A percentile compares a stretch with the other conserved stretches of the same genome.
Conservation (phyloP, 2,329 filamentous ascomycete species). For the Diaporthe capsici region DNA sequence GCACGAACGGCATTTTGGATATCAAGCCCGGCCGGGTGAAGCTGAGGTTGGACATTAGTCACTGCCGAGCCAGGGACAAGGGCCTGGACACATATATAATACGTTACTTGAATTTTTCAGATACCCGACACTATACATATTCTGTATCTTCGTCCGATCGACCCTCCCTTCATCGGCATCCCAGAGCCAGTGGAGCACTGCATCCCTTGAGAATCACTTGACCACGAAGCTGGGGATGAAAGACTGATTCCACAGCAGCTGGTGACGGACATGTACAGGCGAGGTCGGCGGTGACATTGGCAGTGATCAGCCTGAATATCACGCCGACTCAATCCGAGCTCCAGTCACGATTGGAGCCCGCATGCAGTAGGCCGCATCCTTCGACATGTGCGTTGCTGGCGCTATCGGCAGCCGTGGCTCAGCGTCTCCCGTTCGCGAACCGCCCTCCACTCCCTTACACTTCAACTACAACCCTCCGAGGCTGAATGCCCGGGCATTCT, state of each 20-base stretch:
- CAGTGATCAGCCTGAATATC: conserved; percentile 25
- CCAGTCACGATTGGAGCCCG: conserved; percentile 9
- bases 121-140: conserved; percentile 39
- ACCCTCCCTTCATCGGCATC: neutral
- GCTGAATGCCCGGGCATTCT: conserved; percentile 25
- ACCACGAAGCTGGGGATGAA: neutral
- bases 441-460: neutral
- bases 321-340: conserved; percentile 11
- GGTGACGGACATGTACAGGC: neutral
- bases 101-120: conserved; percentile 37
- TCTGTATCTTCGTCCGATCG: neutral
- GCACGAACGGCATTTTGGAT: conserved; percentile 19
- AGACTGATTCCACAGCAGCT: neutral
- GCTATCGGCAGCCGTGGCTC: conserved; percentile 12
- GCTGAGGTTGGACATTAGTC: conserved; percentile 31
- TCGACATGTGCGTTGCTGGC: neutral
- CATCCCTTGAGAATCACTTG: neutral
- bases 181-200: neutral
- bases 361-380: conserved; percentile 29
- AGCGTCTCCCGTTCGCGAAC: neutral
- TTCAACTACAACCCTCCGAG: neutral
- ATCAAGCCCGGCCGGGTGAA: conserved; percentile 26
- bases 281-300: conserved; percentile 2
- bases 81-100: conserved; percentile 41
- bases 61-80: conserved; percentile 27